These are phyloP conservation scores for Glaciozyma antarctica DNA, from an alignment of 768 basidiomycete species.

Conservation along the genomic window DNA sequence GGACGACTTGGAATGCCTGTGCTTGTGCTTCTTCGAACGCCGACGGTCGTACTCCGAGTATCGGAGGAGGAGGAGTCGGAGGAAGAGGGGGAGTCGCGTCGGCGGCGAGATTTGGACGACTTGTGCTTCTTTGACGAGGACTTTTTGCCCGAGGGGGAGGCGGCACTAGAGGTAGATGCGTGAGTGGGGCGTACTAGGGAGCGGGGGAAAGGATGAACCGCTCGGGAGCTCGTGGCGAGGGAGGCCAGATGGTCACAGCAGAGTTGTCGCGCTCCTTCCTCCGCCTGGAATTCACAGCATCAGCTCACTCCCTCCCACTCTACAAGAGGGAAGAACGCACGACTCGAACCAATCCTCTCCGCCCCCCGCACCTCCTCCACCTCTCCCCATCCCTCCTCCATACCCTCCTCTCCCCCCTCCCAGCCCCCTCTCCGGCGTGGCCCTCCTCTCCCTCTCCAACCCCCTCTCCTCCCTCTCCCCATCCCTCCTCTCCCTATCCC, in stretches of 20 bases:
- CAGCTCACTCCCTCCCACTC: neutral
- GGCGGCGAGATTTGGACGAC: constrained; percentile 46
- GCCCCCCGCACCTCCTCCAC: constrained; percentile 38
- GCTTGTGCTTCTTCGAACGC: constrained; percentile 45
- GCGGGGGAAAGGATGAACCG: constrained; percentile 37
- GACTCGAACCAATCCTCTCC: constrained; percentile 56
- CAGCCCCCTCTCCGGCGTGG: constrained; percentile 22
- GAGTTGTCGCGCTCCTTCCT: constrained; percentile 55
- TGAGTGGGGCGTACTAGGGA: neutral
- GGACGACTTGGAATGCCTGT: constrained; percentile 46
- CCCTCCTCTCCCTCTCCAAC: constrained; percentile 9
- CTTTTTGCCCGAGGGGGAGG: constrained; percentile 1
- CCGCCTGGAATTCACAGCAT: constrained; percentile 47
- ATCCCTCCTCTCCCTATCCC: constrained; percentile 2
- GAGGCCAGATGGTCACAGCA: constrained; percentile 63
- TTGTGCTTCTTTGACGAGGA: constrained; percentile 36
- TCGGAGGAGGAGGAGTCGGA: neutral
- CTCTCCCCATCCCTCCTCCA: constrained; percentile 16
- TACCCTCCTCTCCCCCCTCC: constrained; percentile 30
- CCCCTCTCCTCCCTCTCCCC: constrained; percentile 12
- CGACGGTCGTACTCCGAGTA: constrained; percentile 5
- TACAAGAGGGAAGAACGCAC: constrained; percentile 39
- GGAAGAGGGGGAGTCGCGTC: neutral
- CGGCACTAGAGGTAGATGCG: neutral
- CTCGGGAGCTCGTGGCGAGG: constrained; percentile 61